Percentiles rank a stretch among this genome's conserved stretches.
Conservation (phyloP, 129 eudicot genomes). For the Helichrysum umbraculigerum region DNA sequence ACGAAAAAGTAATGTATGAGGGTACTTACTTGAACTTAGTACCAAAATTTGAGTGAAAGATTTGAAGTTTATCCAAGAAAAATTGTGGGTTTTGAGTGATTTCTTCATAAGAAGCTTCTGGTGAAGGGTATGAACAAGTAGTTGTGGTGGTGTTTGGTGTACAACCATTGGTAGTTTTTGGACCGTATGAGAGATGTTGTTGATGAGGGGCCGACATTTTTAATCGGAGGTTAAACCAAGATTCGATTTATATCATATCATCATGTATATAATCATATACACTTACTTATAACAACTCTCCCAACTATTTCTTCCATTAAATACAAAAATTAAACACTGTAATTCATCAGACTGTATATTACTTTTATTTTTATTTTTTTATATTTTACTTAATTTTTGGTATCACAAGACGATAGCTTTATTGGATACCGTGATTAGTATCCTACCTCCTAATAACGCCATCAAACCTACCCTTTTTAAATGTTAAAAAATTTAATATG, state of each 20-base stretch:
- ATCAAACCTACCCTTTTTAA: constrained; percentile 31
- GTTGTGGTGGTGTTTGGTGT: constrained; percentile 16
- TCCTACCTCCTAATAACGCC: constrained; percentile 30
- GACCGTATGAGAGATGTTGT: constrained; percentile 36
- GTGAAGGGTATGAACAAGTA: constrained; percentile 48
- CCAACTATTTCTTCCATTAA: background rate
- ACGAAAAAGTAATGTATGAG: background rate
- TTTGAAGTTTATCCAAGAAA: constrained; percentile 68
- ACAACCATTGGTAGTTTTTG: constrained; percentile 33
- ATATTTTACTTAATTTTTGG: background rate
- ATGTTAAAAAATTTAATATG: background rate
- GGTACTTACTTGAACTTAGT: constrained; percentile 63
- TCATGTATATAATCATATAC: constrained; percentile 35
- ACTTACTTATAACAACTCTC: constrained; percentile 11
- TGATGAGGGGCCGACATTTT: constrained; percentile 48
- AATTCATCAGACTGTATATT: constrained; percentile 31
- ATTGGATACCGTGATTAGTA: constrained; percentile 40
- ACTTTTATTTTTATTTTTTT: constrained; percentile 8
- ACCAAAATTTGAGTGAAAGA: constrained; percentile 56
- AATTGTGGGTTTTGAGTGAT: constrained; percentile 51
- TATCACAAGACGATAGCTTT: constrained; percentile 33
- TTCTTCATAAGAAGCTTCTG: constrained; percentile 67
- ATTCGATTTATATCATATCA: constrained; percentile 32
- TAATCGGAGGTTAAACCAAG: constrained; percentile 43
- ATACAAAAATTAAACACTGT: background rate